These are phyloP conservation scores for Limnanthes douglasii DNA, from an alignment of 345 rosid species.

Conservation along the genomic window DNA sequence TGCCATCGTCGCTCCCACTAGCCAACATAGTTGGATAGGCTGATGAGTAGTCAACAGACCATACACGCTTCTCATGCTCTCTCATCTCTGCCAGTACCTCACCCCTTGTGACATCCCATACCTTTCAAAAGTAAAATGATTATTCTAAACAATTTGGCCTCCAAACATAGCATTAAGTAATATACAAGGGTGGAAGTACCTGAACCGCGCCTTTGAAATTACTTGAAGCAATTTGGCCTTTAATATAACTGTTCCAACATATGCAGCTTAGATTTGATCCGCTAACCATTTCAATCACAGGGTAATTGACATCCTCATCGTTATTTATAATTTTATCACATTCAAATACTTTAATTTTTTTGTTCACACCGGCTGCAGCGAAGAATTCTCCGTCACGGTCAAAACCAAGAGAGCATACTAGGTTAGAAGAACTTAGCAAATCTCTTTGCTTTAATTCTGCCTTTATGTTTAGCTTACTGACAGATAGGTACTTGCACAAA, in stretches of 20 bases:
- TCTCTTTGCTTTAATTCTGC: slow-evolving; percentile 94
- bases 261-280: slow-evolving; percentile 74
- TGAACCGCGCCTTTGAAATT: slow-evolving; percentile 96
- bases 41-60: slow-evolving; percentile 86
- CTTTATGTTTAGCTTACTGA: slow-evolving; percentile 68
- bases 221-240: slow-evolving; percentile 93
- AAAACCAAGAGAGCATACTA: slow-evolving; percentile 76
- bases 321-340: slow-evolving; percentile 49
- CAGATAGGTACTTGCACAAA: slow-evolving; percentile 76
- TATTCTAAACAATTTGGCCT: background rate
- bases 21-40: slow-evolving; percentile 92
- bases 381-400: slow-evolving; percentile 90
- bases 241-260: slow-evolving; percentile 89
- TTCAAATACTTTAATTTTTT: slow-evolving; percentile 90
- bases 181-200: slow-evolving; percentile 23
- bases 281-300: slow-evolving; percentile 79
- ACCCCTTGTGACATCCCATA: slow-evolving; percentile 94
- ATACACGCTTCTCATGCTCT: slow-evolving; percentile 87
- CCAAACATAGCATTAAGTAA: no score
- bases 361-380: slow-evolving; percentile 94
- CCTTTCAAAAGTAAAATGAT: no score
- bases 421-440: slow-evolving; percentile 71
- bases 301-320: slow-evolving; percentile 74
- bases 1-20: slow-evolving; percentile 91
- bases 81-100: slow-evolving; percentile 63